Evolutionary conservation across 352 stramenopile genomes (phyloP).

Genomic region (Phytophthora constricta): DNA sequence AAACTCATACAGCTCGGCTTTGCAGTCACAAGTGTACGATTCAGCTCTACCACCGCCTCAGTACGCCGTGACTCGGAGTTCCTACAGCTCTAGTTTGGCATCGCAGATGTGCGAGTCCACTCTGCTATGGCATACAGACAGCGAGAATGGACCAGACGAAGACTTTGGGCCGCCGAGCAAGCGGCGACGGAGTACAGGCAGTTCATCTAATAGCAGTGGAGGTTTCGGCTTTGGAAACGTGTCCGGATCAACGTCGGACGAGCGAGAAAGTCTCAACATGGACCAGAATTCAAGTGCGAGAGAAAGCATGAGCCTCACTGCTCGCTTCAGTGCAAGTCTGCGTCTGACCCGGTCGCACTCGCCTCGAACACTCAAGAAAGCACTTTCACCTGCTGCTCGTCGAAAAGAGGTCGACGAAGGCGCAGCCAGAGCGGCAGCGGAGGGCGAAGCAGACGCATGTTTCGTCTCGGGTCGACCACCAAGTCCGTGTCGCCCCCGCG

Average conservation of each 20-base stretch:
- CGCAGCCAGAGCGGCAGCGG: conserved; percentile 13
- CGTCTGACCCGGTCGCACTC: conserved; percentile 28
- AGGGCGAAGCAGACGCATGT: conserved; percentile 11
- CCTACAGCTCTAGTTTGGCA: conserved; percentile 9
- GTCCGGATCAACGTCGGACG: not conserved
- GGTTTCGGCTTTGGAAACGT: conserved; percentile 14
- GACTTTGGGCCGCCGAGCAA: conserved; percentile 19
- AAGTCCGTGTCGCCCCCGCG: not conserved
- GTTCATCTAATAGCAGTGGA: conserved; percentile 25
- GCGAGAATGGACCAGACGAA: not conserved
- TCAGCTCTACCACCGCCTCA: not conserved
- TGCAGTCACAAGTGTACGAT: not conserved
- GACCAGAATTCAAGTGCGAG: conserved; percentile 4
- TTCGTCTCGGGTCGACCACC: conserved; percentile 15
- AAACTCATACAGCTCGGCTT: conserved; percentile 6
- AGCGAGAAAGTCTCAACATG: conserved; percentile 6
- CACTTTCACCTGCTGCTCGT: conserved; percentile 3
- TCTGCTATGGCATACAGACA: conserved; percentile 7
- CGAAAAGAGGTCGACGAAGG: conserved; percentile 6
- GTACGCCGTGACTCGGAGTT: not conserved
- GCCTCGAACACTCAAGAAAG: conserved; percentile 6
- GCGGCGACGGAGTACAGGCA: conserved; percentile 20
- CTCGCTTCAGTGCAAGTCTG: conserved; percentile 25
- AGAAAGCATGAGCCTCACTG: conserved; percentile 14
- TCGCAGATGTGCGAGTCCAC: not conserved